Conservation (phyloP, 768 basidiomycete species). For the Russula foetens region DNA sequence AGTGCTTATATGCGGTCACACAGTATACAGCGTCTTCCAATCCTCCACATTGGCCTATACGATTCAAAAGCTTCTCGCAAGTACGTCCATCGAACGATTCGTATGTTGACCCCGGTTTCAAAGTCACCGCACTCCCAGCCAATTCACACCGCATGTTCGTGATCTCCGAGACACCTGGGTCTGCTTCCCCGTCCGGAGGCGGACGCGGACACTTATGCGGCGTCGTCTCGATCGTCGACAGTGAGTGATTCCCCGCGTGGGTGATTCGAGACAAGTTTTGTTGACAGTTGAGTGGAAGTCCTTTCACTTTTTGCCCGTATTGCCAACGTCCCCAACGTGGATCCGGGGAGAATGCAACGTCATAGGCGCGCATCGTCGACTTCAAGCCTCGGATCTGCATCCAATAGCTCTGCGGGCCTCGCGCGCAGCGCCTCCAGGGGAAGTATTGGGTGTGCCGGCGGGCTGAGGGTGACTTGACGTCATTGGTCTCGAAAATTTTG, state of each 20-base stretch:
- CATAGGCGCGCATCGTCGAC: constrained; percentile 72
- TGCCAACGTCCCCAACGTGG: constrained; percentile 65
- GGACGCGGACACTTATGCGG: constrained; percentile 51
- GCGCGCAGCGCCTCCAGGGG: constrained; percentile 12
- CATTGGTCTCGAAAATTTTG: not conserved
- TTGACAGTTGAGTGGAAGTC: constrained; percentile 33
- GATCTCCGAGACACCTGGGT: constrained; percentile 47
- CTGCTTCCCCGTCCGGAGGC: constrained; percentile 42
- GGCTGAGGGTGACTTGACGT: not conserved
- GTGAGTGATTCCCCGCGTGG: constrained; percentile 35
- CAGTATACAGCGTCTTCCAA: constrained; percentile 70
- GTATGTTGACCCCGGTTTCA: not conserved
- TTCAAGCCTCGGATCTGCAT: constrained; percentile 31
- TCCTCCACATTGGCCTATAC: constrained; percentile 58
- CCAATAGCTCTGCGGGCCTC: constrained; percentile 3
- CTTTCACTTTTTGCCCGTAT: constrained; percentile 71
- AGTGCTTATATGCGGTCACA: not conserved
- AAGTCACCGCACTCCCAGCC: constrained; percentile 35
- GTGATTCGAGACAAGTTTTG: not conserved
- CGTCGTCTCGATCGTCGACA: constrained; percentile 77
- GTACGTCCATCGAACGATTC: constrained; percentile 38
- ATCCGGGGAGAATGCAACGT: constrained; percentile 71
- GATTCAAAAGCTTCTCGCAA: constrained; percentile 75
- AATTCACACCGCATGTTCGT: constrained; percentile 77
- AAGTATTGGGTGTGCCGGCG: constrained; percentile 4